Conservation (phyloP, 2,329 filamentous ascomycete species). For the Neofusicoccum parvum region DNA sequence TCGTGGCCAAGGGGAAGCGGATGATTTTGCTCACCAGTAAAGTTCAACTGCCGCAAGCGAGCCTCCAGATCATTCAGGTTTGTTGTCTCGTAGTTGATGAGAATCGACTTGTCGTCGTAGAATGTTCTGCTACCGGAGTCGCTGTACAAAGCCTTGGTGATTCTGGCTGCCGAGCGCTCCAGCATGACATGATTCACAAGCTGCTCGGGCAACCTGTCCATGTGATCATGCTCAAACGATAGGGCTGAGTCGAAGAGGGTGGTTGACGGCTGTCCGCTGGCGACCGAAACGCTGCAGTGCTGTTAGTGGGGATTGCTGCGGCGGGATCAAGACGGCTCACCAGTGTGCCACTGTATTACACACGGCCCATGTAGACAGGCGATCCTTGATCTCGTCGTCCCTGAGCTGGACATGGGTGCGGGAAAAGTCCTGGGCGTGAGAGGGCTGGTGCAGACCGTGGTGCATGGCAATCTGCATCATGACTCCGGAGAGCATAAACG, state of each 20-base stretch:
- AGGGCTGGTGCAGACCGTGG: conserved; percentile 78
- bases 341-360: conserved; percentile 82
- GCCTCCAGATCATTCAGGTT: conserved; percentile 22
- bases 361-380: conserved; percentile 79
- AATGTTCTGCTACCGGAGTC: conserved; percentile 21
- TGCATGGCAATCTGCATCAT: conserved; percentile 89
- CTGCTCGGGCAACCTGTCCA: conserved; percentile 27
- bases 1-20: not conserved
- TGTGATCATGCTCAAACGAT: conserved; percentile 41
- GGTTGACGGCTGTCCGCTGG: conserved; percentile 79
- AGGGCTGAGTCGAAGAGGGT: conserved; percentile 77
- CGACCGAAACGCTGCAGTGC: conserved; percentile 68
- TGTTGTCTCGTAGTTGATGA: conserved; percentile 22
- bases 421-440: conserved; percentile 81
- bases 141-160: conserved; percentile 22
- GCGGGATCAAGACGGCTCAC: conserved; percentile 40
- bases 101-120: conserved; percentile 22
- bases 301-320: conserved; percentile 21
- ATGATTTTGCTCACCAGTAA: conserved; percentile 18
- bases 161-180: conserved; percentile 20
- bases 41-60: conserved; percentile 20
- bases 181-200: conserved; percentile 22
- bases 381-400: conserved; percentile 76
- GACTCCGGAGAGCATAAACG: conserved; percentile 77
- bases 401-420: conserved; percentile 73